Percentiles rank a stretch among this genome's conserved stretches.
Conservation (phyloP, 228 moss, liverwort and hornwort genomes). For the Sphagnum fallax region DNA sequence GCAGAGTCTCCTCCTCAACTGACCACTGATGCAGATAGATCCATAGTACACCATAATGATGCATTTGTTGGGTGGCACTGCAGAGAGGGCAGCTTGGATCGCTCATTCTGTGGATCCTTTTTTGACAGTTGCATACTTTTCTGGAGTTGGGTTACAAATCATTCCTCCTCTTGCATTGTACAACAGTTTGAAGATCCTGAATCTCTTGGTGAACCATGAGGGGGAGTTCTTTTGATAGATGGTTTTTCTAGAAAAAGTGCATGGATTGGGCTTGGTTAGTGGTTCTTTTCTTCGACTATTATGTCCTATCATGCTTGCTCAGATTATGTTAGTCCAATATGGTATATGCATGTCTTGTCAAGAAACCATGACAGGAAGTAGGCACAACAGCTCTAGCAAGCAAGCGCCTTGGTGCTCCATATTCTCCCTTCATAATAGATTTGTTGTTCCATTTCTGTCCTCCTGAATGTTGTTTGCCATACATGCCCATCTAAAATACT, state of each 20-base stretch:
- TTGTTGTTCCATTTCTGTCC: too few species aligned
- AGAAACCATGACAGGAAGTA: too few species aligned
- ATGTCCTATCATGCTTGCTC: too few species aligned
- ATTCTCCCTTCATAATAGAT: too few species aligned
- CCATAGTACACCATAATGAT: slow-evolving; percentile 26
- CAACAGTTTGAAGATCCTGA: slow-evolving; percentile 64
- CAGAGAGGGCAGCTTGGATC: slow-evolving; percentile 61
- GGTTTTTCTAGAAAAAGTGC: slow-evolving; percentile 2
- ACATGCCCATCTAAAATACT: too few species aligned
- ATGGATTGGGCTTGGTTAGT: slow-evolving; percentile 38
- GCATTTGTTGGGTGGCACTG: not conserved
- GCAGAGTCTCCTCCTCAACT: slow-evolving; percentile 15
- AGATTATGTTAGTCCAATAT: too few species aligned
- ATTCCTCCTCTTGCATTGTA: slow-evolving; percentile 62
- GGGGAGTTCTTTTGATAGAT: slow-evolving; percentile 17
- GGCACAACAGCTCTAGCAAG: too few species aligned
- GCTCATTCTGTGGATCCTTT: slow-evolving; percentile 66
- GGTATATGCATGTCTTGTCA: too few species aligned
- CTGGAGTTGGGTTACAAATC: slow-evolving; percentile 66
- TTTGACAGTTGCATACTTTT: slow-evolving; percentile 82
- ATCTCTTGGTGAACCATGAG: slow-evolving; percentile 72
- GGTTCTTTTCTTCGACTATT: not conserved
- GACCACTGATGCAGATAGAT: slow-evolving; percentile 17
- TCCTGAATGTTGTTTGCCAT: too few species aligned
- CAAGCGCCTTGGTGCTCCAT: too few species aligned